Percentiles rank a stretch among this genome's conserved stretches.
phyloP scores from a whole-genome alignment of 345 rosid species.

The Boechera retrofracta region DNA sequence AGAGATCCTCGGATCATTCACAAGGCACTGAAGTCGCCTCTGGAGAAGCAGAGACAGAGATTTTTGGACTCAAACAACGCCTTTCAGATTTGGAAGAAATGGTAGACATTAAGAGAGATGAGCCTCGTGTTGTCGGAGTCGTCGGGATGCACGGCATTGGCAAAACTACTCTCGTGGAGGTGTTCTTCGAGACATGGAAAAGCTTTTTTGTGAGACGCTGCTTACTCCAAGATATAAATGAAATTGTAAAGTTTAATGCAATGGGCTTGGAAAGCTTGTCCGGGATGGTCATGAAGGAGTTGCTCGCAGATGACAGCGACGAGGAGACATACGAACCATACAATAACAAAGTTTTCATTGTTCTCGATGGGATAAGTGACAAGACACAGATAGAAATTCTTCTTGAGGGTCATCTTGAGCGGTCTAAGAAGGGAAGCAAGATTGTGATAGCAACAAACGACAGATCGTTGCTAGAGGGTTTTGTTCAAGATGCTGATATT shows the following conservation, averaged over 20 bases:
- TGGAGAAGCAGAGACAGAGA: background rate
- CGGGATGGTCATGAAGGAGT: conserved; percentile 14
- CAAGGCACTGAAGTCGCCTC: too few relatives aligned
- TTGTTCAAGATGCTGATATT: background rate
- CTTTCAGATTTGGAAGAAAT: conserved; percentile 14
- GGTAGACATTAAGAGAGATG: background rate
- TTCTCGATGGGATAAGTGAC: conserved; percentile 20
- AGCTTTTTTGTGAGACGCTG: background rate
- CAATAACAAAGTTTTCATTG: conserved; percentile 12
- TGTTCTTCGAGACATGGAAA: background rate
- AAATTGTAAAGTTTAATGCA: background rate
- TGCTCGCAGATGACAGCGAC: background rate
- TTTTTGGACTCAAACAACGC: conserved; percentile 23
- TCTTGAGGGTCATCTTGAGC: background rate
- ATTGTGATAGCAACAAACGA: conserved; percentile 35
- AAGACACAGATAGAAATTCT: conserved; percentile 6
- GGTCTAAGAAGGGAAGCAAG: conserved; percentile 33
- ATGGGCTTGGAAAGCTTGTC: background rate
- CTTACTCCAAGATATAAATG: conserved; percentile 23
- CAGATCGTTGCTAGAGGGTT: conserved; percentile 5
- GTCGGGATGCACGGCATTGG: conserved; percentile 30
- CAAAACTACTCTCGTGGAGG: conserved; percentile 16
- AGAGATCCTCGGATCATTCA: too few relatives aligned
- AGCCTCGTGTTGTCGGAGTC: conserved; percentile 26
- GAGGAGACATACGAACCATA: background rate